Percentiles rank a stretch among this genome's conserved stretches.
Evolutionary conservation across 2,329 filamentous ascomycete genomes (phyloP).

Genomic region (Pochonia chlamydosporia): DNA sequence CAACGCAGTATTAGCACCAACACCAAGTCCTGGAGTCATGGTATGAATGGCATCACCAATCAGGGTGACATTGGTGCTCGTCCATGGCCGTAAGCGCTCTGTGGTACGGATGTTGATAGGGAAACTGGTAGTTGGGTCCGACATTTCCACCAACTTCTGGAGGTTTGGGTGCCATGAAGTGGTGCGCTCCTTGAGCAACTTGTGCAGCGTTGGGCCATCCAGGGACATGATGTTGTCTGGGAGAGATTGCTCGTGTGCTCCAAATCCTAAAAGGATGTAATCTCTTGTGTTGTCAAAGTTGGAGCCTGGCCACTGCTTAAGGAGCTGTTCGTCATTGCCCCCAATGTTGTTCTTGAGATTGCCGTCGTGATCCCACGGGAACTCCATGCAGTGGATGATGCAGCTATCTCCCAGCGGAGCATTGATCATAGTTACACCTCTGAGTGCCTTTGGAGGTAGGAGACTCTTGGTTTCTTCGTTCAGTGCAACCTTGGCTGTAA

Average conservation of each 20-base stretch:
- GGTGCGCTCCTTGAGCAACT: conserved; percentile 1
- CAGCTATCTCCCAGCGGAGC: conserved; percentile 8
- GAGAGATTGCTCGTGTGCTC: conserved; percentile 2
- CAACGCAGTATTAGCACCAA: conserved; percentile 15
- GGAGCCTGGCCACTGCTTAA: conserved; percentile 8
- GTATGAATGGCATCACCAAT: conserved; percentile 18
- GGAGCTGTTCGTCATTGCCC: conserved; percentile 6
- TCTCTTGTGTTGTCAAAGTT: conserved; percentile 12
- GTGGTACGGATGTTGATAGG: conserved; percentile 10
- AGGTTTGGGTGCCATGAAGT: conserved; percentile 9
- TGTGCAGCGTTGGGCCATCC: conserved; percentile 6
- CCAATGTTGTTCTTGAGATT: conserved; percentile 6
- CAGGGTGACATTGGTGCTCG: conserved; percentile 11
- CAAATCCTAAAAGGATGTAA: conserved; percentile 10
- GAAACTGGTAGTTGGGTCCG: conserved; percentile 10
- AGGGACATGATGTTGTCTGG: conserved; percentile 5
- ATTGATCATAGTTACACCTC: conserved; percentile 11
- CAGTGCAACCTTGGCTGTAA: conserved; percentile 11
- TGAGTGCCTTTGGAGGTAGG: conserved; percentile 7
- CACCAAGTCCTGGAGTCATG: conserved; percentile 16
- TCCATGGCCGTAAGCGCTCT: conserved; percentile 9
- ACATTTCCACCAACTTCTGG: conserved; percentile 3
- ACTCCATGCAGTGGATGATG: conserved; percentile 13
- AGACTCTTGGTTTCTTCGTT: conserved; percentile 8
- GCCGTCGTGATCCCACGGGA: conserved; percentile 10